A percentile compares a stretch with the other conserved stretches of the same genome.
Conservation (phyloP, 2,329 filamentous ascomycete species). For the Cladosporium sp. region DNA sequence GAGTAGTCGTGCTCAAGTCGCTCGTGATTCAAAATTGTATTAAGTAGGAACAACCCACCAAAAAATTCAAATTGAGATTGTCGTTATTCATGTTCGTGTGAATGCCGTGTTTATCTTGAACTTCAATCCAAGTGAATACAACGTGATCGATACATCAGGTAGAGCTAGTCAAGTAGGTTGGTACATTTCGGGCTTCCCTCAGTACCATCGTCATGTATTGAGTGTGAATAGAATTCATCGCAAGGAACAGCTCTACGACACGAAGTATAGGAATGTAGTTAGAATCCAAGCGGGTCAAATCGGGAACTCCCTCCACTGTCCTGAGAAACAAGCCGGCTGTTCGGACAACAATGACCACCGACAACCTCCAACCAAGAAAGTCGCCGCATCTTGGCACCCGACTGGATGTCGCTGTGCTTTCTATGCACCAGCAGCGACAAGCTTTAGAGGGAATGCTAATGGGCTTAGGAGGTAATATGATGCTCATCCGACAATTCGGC, state of each 20-base stretch:
- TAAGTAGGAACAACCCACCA: not conserved
- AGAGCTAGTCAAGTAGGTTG: no score
- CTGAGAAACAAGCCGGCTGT: not conserved
- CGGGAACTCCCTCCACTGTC: not conserved
- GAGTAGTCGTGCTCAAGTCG: conserved; percentile 1
- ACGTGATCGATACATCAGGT: no score
- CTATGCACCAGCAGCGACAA: not conserved
- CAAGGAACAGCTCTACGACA: not conserved
- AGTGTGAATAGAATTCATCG: not conserved
- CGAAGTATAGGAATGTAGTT: not conserved
- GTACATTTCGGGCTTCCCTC: no score
- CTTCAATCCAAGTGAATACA: no score
- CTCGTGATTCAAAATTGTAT: not conserved
- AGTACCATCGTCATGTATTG: not conserved
- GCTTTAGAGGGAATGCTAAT: not conserved
- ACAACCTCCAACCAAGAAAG: not conserved
- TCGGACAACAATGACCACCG: conserved; percentile 8
- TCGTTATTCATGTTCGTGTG: not conserved
- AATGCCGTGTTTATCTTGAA: no score
- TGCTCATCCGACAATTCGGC: not conserved
- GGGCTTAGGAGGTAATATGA: not conserved
- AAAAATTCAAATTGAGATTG: conserved; percentile 4
- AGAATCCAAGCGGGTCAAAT: not conserved
- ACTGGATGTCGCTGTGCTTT: not conserved
- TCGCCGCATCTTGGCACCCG: not conserved